Percentiles rank a stretch among this genome's conserved stretches.
Conservation (phyloP, 2,329 filamentous ascomycete genomes). For the Hypoxylon sp. region DNA sequence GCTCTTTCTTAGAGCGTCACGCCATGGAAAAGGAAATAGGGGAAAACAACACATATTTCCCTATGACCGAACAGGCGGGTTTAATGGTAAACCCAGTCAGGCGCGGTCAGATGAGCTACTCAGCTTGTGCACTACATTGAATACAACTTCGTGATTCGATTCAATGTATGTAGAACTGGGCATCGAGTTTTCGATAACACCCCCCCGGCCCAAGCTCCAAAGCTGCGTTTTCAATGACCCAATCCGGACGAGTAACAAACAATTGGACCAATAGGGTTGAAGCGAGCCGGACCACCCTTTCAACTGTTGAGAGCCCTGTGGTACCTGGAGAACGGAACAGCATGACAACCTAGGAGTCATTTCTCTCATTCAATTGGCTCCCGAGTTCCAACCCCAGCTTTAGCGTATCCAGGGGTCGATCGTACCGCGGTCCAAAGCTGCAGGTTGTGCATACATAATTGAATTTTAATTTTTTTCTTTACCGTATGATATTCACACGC, state of each 20-base stretch:
- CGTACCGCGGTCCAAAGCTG: constrained; percentile 30
- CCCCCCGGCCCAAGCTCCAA: constrained; percentile 13
- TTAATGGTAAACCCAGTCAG: too few relatives aligned
- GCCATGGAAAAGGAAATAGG: too few relatives aligned
- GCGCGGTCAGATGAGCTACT: too few relatives aligned
- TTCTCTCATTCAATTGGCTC: constrained; percentile 11
- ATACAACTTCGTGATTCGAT: too few relatives aligned
- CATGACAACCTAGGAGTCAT: constrained; percentile 19
- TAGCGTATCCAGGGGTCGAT: constrained; percentile 14
- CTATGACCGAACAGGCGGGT: too few relatives aligned
- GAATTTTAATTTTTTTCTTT: constrained; percentile 19
- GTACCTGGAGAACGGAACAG: constrained; percentile 24
- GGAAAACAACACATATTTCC: too few relatives aligned
- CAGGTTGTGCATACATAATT: constrained; percentile 7
- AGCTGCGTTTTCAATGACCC: constrained; percentile 24
- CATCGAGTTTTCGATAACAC: constrained; percentile 11
- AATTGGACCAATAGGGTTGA: constrained; percentile 36
- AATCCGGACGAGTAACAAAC: constrained; percentile 22
- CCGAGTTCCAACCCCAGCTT: constrained; percentile 12
- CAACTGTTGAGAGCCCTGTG: constrained; percentile 45
- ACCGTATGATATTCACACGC: constrained; percentile 5
- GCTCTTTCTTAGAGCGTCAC: too few relatives aligned
- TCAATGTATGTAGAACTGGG: too few relatives aligned
- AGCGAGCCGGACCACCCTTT: constrained; percentile 26
- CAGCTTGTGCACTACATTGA: too few relatives aligned